Percentiles rank a stretch among this genome's conserved stretches.
phyloP scores from a whole-genome alignment of 108 stramenopile species.

The Bacterosira constricta region DNA sequence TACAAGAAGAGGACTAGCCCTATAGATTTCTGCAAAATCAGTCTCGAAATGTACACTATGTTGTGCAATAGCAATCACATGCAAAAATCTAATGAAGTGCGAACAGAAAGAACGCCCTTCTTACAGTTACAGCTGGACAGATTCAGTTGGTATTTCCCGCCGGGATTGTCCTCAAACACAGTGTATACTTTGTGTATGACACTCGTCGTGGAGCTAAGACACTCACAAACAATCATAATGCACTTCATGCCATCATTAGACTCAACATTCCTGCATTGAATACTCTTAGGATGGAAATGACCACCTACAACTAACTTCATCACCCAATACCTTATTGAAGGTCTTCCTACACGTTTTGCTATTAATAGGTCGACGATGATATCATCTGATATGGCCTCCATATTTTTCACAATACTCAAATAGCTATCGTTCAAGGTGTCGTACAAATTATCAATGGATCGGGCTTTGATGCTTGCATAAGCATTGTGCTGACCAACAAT shows the following conservation, averaged over 20 bases:
- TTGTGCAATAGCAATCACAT: background rate
- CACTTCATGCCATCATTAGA: background rate
- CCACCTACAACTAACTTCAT: background rate
- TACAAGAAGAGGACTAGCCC: background rate
- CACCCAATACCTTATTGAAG: background rate
- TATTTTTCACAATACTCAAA: background rate
- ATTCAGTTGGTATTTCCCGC: background rate
- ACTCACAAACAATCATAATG: background rate
- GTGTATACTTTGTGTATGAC: background rate
- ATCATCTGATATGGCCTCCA: background rate
- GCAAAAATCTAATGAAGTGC: background rate
- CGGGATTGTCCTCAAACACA: slow-evolving; percentile 16
- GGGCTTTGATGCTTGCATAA: background rate
- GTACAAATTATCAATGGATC: background rate
- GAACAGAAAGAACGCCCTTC: slow-evolving; percentile 1
- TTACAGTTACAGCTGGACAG: background rate
- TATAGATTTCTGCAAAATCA: too few species aligned
- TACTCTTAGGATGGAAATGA: background rate
- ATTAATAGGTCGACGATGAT: background rate
- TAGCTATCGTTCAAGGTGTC: background rate
- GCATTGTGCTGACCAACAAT: too few species aligned
- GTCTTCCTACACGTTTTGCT: background rate
- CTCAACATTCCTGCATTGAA: background rate
- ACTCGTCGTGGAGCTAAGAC: slow-evolving; percentile 5
- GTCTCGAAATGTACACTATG: background rate